Percentiles rank a stretch among this genome's conserved stretches.
Evolutionary conservation across 306 rosid species (phyloP).

Genomic region (Corylus heterophylla): DNA sequence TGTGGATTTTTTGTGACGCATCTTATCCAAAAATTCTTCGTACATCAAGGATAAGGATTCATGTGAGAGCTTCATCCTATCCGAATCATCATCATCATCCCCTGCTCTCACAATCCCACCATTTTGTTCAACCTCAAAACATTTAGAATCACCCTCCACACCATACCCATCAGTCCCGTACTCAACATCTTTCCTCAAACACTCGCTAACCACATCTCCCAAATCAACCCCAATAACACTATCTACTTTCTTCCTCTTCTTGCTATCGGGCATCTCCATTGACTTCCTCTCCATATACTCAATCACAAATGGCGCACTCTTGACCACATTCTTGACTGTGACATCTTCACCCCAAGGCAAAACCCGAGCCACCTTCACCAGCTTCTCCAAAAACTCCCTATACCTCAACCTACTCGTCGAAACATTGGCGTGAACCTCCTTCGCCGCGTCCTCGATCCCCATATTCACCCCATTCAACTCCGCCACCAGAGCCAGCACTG

Average conservation of each 20-base stretch:
- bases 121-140: slow-evolving; percentile 29
- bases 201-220: slow-evolving; percentile 49
- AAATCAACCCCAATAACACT: slow-evolving; percentile 46
- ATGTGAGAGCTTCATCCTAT: slow-evolving; percentile 47
- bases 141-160: slow-evolving; percentile 35
- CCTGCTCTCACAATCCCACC: background rate
- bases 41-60: slow-evolving; percentile 68
- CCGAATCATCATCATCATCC: slow-evolving; percentile 12
- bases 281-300: slow-evolving; percentile 78
- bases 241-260: slow-evolving; percentile 29
- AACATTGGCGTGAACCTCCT: slow-evolving; percentile 52
- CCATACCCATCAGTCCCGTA: slow-evolving; percentile 25
- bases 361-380: slow-evolving; percentile 70
- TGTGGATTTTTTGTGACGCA: slow-evolving; percentile 17
- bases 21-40: slow-evolving; percentile 36
- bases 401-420: slow-evolving; percentile 61
- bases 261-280: slow-evolving; percentile 41
- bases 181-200: slow-evolving; percentile 37
- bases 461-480: slow-evolving; percentile 56
- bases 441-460: slow-evolving; percentile 52
- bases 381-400: slow-evolving; percentile 59
- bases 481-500: slow-evolving; percentile 61
- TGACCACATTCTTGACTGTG: slow-evolving; percentile 56
- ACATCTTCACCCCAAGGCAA: slow-evolving; percentile 92
- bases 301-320: slow-evolving; percentile 60